These are phyloP conservation scores for Vaccinium myrtillus DNA, from an alignment of 148 eudicot species.

Conservation along the genomic window DNA sequence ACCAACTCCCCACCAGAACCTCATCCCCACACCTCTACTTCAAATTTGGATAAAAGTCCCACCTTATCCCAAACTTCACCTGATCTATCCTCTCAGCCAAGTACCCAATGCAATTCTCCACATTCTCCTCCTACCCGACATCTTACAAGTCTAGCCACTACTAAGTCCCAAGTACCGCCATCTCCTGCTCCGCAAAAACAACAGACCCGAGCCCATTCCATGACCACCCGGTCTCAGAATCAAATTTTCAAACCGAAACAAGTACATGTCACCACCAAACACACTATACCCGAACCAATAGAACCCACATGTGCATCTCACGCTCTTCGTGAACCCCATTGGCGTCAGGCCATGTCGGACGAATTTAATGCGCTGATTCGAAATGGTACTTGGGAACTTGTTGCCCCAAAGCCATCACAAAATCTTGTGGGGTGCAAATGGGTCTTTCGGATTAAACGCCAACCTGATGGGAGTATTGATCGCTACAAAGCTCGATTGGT, in stretches of 20 bases:
- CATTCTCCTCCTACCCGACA: too few relatives aligned
- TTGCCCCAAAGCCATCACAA: not conserved
- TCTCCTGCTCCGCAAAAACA: too few relatives aligned
- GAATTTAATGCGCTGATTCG: not conserved
- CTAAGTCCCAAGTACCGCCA: too few relatives aligned
- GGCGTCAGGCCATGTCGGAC: not conserved
- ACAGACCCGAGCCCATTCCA: not conserved
- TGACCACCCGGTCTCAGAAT: not conserved
- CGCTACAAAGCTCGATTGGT: not conserved
- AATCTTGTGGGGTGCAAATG: conserved; percentile 7
- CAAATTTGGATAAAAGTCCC: too few relatives aligned
- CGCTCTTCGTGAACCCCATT: not conserved
- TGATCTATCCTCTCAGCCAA: too few relatives aligned
- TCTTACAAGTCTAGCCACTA: too few relatives aligned
- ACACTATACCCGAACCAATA: not conserved
- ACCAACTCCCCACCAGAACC: too few relatives aligned
- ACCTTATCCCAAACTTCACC: too few relatives aligned
- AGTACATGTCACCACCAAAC: not conserved
- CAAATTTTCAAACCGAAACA: conserved; percentile 10
- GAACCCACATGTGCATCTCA: not conserved
- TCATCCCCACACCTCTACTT: too few relatives aligned
- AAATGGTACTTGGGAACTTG: conserved; percentile 1
- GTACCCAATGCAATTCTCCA: too few relatives aligned
- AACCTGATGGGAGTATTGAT: not conserved
- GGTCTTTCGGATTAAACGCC: not conserved